Conservation (phyloP, 495 filamentous ascomycete species). For the Tetracladium setigerum region DNA sequence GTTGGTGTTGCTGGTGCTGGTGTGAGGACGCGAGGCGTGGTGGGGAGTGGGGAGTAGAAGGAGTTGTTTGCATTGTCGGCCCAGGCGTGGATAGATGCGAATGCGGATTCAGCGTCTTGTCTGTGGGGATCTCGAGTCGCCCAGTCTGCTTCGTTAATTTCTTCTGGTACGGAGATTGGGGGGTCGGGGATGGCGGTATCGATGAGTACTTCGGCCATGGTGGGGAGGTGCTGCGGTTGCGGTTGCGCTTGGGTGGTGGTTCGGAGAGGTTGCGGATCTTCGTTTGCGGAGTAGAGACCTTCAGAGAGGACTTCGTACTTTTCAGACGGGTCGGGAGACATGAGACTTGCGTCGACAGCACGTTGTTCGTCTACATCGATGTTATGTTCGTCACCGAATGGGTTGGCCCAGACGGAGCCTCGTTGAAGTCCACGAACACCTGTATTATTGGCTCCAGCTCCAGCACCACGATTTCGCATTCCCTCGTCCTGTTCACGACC, state of each 20-base stretch:
- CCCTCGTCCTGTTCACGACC: slow-evolving; percentile 22
- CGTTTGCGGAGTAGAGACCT: slow-evolving; percentile 32
- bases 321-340: slow-evolving; percentile 28
- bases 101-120: slow-evolving; percentile 29
- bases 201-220: slow-evolving; percentile 14
- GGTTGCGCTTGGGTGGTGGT: slow-evolving; percentile 5
- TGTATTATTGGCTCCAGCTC: slow-evolving; percentile 26
- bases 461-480: slow-evolving; percentile 32
- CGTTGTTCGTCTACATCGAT: slow-evolving; percentile 32
- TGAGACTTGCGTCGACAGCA: slow-evolving; percentile 30
- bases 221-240: slow-evolving; percentile 6
- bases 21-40: slow-evolving; percentile 20
- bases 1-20: slow-evolving; percentile 5
- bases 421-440: slow-evolving; percentile 41
- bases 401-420: slow-evolving; percentile 47
- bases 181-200: slow-evolving; percentile 21
- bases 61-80: slow-evolving; percentile 32
- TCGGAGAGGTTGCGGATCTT: slow-evolving; percentile 4
- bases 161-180: slow-evolving; percentile 16
- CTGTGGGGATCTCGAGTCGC: slow-evolving; percentile 9
- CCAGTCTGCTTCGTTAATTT: background rate
- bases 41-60: slow-evolving; percentile 47
- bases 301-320: slow-evolving; percentile 38
- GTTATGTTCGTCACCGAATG: slow-evolving; percentile 50
- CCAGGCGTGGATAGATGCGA: slow-evolving; percentile 49